Base-by-base conservation (phyloP, 2,329 filamentous ascomycete species). In the Pyricularia pennisetigena region DNA sequence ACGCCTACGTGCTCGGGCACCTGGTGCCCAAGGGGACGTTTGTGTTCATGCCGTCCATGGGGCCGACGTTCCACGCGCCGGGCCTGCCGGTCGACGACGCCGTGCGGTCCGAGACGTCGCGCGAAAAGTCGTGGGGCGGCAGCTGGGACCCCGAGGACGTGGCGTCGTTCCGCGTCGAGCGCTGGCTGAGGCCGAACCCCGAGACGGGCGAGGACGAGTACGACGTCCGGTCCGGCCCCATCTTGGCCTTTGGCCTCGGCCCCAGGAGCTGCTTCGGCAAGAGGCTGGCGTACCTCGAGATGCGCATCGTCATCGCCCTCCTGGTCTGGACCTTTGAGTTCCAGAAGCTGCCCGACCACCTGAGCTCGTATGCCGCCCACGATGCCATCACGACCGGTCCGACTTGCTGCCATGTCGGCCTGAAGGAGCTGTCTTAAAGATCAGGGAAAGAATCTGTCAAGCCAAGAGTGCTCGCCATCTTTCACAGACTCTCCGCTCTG, bases 291-390 rank as follows among this genome's bases (percentile, higher is more conserved):
- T 74, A 78, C 35, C 59, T 79, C 57, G 73, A 79, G 70, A 41
- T 81, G 70, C 72, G 74, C 49, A 76, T 78, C 23, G 69, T 76
- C 65, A 71, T 79, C 32, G 76, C 75, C 26, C 69, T 81, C 67
- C 70, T 80, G 61, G 71, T 78, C 9, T 81, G 79, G 79, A 75
- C 75, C 61, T 80, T 81, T 69, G 73, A 78, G 69, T 67, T 78
- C 41, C 28, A n/a, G 10, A 41, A 32, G 28, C 49, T 32, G 30
- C 64, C 64, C 23, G 30, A 23, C 20, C 24, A 29, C 8, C 64
- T 66, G 64, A 49, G 30, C 8, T 26, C 30, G 1, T 66, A 66
- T 24, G n/a, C 12, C 20, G 32, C 64, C 20, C 30, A 49, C 32
- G 64, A 66, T 24, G 23, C 28, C 10, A 32, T 66, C 30, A 66